phyloP scores from a whole-genome alignment of 2,329 filamentous ascomycete species.

The Fonsecaea monophora region DNA sequence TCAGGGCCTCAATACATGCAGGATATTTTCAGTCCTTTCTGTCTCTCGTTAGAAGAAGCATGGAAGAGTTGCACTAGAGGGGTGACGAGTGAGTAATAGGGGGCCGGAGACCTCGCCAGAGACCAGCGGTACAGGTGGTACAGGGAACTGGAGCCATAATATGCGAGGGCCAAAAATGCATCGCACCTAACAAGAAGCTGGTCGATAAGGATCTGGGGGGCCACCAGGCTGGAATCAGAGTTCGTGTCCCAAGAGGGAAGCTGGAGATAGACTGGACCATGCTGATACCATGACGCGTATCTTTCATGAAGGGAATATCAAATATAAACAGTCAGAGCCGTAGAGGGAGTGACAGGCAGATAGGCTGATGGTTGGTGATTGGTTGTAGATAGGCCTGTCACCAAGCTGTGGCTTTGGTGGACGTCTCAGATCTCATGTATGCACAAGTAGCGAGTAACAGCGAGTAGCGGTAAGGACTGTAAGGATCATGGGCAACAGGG shows the following conservation, averaged over 20 bases:
- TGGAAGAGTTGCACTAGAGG: not conserved
- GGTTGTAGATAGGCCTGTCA: slow-evolving; percentile 15
- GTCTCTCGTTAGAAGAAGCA: not conserved
- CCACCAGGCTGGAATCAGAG: slow-evolving; percentile 2
- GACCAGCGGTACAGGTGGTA: not conserved
- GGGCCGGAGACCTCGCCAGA: not conserved
- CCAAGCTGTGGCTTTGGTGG: not conserved
- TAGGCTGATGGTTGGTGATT: slow-evolving; percentile 11
- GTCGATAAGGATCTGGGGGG: slow-evolving; percentile 2
- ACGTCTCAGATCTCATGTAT: slow-evolving; percentile 5
- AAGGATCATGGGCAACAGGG: not conserved
- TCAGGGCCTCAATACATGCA: not conserved
- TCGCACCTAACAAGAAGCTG: not conserved
- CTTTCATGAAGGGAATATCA: slow-evolving; percentile 13
- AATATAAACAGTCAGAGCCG: slow-evolving; percentile 16
- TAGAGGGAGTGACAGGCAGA: not conserved
- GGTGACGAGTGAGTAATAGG: not conserved
- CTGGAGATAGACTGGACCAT: slow-evolving; percentile 5
- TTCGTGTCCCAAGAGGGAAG: slow-evolving; percentile 4
- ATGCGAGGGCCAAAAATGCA: not conserved
- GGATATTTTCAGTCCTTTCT: not conserved
- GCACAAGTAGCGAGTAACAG: too few species aligned
- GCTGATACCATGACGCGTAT: slow-evolving; percentile 8
- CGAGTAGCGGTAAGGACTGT: too few species aligned
- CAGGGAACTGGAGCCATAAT: not conserved